Evolutionary conservation across 2,329 filamentous ascomycete genomes (phyloP).

Genomic region (Aspergillus quadrilineatus): DNA sequence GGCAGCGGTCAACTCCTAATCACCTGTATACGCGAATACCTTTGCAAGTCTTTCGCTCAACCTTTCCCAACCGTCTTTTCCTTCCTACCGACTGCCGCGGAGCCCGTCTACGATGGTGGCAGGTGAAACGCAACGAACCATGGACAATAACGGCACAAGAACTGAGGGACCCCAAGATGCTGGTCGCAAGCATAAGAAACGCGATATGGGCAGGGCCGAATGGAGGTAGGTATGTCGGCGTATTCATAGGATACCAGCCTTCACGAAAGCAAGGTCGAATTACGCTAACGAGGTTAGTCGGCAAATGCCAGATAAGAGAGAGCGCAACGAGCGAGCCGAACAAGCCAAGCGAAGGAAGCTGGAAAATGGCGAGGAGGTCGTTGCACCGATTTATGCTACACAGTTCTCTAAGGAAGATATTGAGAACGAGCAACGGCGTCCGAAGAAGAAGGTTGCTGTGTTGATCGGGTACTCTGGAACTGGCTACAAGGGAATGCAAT

Average conservation of each 20-base stretch:
- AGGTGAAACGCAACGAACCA: slow-evolving; percentile 16
- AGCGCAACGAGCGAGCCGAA: slow-evolving; percentile 51
- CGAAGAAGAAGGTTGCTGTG: slow-evolving; percentile 95
- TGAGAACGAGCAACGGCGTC: slow-evolving; percentile 77
- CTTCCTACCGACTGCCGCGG: not conserved
- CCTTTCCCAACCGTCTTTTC: not conserved
- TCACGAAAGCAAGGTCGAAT: not conserved
- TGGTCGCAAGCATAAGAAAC: slow-evolving; percentile 57
- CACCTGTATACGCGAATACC: not conserved
- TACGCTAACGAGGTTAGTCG: slow-evolving; percentile 55
- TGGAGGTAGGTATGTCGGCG: slow-evolving; percentile 60
- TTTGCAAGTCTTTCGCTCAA: not conserved
- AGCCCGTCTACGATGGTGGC: not conserved
- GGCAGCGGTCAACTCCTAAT: slow-evolving; percentile 19
- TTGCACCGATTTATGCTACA: slow-evolving; percentile 54
- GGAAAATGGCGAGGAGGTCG: slow-evolving; percentile 45
- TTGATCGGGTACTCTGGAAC: slow-evolving; percentile 94
- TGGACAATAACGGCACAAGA: slow-evolving; percentile 38
- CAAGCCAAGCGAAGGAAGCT: slow-evolving; percentile 57
- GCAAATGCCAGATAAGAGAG: slow-evolving; percentile 52
- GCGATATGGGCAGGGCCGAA: slow-evolving; percentile 65
- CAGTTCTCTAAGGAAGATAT: slow-evolving; percentile 77
- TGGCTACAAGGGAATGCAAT: slow-evolving; percentile 96
- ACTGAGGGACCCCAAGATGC: slow-evolving; percentile 29
- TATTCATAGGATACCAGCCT: not conserved